phyloP scores from a whole-genome alignment of 768 basidiomycete species.

The Suillus subalutaceus region DNA sequence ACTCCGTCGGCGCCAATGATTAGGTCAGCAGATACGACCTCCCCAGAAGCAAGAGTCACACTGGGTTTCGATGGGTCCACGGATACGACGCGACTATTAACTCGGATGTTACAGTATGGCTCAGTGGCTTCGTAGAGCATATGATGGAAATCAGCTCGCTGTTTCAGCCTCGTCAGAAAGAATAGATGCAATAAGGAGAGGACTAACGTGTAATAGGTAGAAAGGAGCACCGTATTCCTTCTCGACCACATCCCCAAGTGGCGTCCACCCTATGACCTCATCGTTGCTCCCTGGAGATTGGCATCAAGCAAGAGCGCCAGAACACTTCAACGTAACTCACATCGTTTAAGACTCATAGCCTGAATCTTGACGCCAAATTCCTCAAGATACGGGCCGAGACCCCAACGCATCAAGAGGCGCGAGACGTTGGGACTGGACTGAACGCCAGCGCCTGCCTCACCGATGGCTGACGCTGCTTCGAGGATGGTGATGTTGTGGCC shows the following conservation, averaged over 20 bases:
- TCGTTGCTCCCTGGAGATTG: slow-evolving; percentile 32
- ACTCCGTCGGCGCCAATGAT: slow-evolving; percentile 56
- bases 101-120: slow-evolving; percentile 39
- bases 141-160: slow-evolving; percentile 51
- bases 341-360: slow-evolving; percentile 45
- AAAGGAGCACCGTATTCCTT: slow-evolving; percentile 37
- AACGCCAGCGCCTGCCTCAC: slow-evolving; percentile 57
- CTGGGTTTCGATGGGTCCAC: slow-evolving; percentile 35
- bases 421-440: slow-evolving; percentile 47
- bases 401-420: slow-evolving; percentile 53
- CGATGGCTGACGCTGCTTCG: slow-evolving; percentile 41
- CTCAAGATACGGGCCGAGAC: slow-evolving; percentile 44
- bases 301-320: neutral
- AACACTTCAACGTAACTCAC: slow-evolving; percentile 25
- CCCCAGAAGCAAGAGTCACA: slow-evolving; percentile 45
- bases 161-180: neutral
- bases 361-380: slow-evolving; percentile 42
- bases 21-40: slow-evolving; percentile 44
- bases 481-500: slow-evolving; percentile 55
- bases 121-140: slow-evolving; percentile 40
- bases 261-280: slow-evolving; percentile 39
- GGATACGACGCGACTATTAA: slow-evolving; percentile 39
- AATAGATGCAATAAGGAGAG: neutral
- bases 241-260: slow-evolving; percentile 38
- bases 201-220: slow-evolving; percentile 37